Evolutionary conservation across 805 yeast species (phyloP).

Genomic region (Maudiozyma serrabonitensis): DNA sequence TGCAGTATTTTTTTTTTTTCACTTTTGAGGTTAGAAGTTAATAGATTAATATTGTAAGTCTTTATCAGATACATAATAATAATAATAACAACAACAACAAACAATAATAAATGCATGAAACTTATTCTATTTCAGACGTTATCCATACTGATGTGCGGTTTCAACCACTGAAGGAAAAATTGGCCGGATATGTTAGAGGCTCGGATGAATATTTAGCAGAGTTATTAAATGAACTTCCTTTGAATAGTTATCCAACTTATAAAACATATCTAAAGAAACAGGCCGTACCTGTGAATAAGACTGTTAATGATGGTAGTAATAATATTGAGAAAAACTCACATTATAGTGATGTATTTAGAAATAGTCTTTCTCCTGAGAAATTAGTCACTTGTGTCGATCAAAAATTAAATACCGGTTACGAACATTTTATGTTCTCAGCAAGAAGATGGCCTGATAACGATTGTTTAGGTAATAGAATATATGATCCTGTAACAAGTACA

Average conservation of each 20-base stretch:
- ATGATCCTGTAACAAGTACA: conserved; percentile 25
- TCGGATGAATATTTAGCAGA: conserved; percentile 22
- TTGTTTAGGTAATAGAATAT: conserved; percentile 39
- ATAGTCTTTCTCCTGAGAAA: conserved; percentile 27
- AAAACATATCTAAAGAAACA: conserved; percentile 22
- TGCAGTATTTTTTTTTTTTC: too few relatives aligned
- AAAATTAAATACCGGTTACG: conserved; percentile 35
- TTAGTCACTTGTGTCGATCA: conserved; percentile 35
- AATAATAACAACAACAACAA: not conserved
- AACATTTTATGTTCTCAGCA: conserved; percentile 36
- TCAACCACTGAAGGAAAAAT: conserved; percentile 8
- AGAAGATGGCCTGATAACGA: conserved; percentile 29
- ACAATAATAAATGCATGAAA: not conserved
- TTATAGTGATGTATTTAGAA: conserved; percentile 45
- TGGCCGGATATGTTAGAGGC: conserved; percentile 14
- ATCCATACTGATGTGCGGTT: conserved; percentile 18
- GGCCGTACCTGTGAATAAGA: conserved; percentile 23
- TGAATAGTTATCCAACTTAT: conserved; percentile 19
- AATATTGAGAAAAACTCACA: conserved; percentile 27
- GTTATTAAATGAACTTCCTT: conserved; percentile 16
- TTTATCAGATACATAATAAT: too few relatives aligned
- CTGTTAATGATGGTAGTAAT: conserved; percentile 23
- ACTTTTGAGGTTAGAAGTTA: too few relatives aligned
- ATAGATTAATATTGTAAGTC: too few relatives aligned
- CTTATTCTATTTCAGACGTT: conserved; percentile 18